Evolutionary conservation across 2,329 filamentous ascomycete genomes (phyloP), one percentile per base, ranked within the genome.

Genomic region (Laburnicola sp.): DNA sequence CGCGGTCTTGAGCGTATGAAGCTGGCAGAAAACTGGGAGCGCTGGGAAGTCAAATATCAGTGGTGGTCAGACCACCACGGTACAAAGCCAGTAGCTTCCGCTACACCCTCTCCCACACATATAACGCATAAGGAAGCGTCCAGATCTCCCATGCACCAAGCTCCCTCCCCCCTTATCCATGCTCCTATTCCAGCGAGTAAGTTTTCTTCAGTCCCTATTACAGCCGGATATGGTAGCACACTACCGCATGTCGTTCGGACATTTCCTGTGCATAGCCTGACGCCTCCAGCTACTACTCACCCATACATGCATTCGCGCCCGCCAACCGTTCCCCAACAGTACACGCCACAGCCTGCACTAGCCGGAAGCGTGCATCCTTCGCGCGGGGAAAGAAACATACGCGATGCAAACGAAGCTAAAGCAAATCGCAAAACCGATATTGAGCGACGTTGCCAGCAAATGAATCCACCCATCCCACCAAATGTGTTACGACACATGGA

Each of bases 11-110:
- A 83, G 51, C 74, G 78, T 42, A 80, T 84, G 59, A 78, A 76
- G 8, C 84, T 88, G 65, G 80, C 83, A 27, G 79, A 82, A 26
- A 82, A 87, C 43, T 93, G 88, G 86, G 89, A 91, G 66, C 86
- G 85, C 62, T 93, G 87, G 84, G 84, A 86, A 56, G 72, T 78
- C 39, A 74, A 73, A 54, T 56, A 69, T 45, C 64, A 65, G 37
- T 63, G 58, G 54, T 60, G 62, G 59, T 56, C 43, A 22, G 52
- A 58, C 27, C 62, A 63, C 31, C 45, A 60, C 34, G 49, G 53
- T 8, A 39, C 56, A 2, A 56, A 53, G 54, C 50, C 55, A 48
- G 25, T 57, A 48, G 32, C 51, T 39, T 48, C 60, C 38, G 22
- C 46, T 30, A 51, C 54, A 9, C 47, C 56, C 1, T 62, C 65